Conservation (phyloP, 441 rosid species). For the Populus hybrid region DNA sequence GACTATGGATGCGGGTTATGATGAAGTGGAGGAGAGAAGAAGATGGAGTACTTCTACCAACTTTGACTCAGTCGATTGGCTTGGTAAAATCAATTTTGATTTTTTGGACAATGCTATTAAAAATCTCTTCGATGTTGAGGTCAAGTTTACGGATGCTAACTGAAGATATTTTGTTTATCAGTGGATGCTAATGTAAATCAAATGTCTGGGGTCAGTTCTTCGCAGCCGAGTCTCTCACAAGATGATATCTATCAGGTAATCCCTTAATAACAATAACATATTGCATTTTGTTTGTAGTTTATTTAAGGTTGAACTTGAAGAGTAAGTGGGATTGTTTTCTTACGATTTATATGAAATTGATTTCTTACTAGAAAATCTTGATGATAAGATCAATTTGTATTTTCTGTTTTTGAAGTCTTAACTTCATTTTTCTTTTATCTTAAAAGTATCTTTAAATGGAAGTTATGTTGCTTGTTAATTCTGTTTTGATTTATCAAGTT, state of each 20-base stretch:
- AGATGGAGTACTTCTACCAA: slow-evolving; percentile 26
- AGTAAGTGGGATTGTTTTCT: background rate
- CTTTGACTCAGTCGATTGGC: slow-evolving; percentile 21
- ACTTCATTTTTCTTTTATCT: background rate
- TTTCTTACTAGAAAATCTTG: background rate
- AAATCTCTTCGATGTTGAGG: background rate
- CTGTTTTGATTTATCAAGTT: background rate
- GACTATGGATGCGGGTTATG: slow-evolving; percentile 21
- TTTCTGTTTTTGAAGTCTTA: background rate
- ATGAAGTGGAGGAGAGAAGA: slow-evolving; percentile 23
- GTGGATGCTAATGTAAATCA: slow-evolving; percentile 31
- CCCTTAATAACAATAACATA: background rate
- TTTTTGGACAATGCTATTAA: background rate
- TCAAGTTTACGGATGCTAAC: background rate
- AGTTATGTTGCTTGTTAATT: background rate
- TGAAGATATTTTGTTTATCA: slow-evolving; percentile 30
- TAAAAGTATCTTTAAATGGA: background rate
- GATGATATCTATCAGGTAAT: slow-evolving; percentile 38
- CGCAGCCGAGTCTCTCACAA: slow-evolving; percentile 19
- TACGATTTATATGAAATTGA: background rate
- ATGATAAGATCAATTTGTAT: background rate
- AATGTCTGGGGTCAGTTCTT: slow-evolving; percentile 24
- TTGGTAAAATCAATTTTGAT: slow-evolving; percentile 28
- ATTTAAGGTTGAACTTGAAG: slow-evolving; percentile 2
- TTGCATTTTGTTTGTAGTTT: background rate